Evolutionary conservation across 1,284 basidiomycete species (phyloP).

Genomic region (Apiotrichum domesticum): DNA sequence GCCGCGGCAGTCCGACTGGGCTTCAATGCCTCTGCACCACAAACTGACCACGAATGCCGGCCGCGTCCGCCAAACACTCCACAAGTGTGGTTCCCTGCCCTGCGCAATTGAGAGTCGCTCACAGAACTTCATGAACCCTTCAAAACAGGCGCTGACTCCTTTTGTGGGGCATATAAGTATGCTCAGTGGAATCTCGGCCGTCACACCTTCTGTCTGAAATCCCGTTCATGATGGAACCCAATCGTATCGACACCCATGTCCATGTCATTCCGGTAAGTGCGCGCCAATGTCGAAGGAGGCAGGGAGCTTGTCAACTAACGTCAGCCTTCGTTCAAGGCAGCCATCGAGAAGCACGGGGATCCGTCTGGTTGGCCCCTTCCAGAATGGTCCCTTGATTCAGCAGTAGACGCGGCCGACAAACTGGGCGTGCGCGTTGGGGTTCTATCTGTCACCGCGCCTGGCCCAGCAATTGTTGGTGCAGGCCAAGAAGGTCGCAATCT

Average conservation of each 20-base stretch:
- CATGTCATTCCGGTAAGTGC: constrained; percentile 6
- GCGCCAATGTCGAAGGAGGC: not conserved
- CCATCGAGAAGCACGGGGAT: constrained; percentile 6
- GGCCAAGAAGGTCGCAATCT: not conserved
- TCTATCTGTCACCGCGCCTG: constrained; percentile 3
- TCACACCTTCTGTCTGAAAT: not conserved
- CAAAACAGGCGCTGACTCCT: no score
- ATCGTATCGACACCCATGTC: constrained; percentile 7
- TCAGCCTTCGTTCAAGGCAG: constrained; percentile 4
- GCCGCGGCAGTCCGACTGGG: no score
- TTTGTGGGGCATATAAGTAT: no score
- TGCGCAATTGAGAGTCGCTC: no score
- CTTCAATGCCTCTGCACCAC: no score
- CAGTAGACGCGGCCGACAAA: not conserved
- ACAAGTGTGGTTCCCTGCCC: no score
- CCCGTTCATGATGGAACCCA: not conserved
- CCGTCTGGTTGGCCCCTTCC: constrained; percentile 4
- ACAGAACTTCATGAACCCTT: no score
- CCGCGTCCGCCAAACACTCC: no score
- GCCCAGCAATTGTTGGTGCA: not conserved
- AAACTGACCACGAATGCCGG: no score
- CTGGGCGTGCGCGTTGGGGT: constrained; percentile 4
- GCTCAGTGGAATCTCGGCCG: no score
- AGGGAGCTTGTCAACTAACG: not conserved
- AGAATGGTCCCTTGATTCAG: not conserved